Conservation (phyloP, 1,139 yeast species). For the Scheffersomyces illinoinensis region DNA sequence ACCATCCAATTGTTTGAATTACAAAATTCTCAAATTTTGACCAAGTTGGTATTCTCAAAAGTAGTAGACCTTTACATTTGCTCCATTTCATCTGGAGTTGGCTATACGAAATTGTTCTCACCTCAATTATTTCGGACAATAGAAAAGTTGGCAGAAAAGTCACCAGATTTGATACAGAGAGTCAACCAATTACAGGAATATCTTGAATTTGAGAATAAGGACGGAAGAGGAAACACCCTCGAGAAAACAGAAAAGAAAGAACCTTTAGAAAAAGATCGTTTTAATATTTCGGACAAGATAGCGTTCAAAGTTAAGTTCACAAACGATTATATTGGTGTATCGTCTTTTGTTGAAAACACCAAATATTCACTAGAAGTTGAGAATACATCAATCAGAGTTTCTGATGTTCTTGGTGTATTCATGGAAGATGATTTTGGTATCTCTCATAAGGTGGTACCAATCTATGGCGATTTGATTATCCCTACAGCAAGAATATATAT, state of each 20-base stretch:
- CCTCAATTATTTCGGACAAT: slow-evolving; percentile 30
- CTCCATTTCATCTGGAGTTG: slow-evolving; percentile 24
- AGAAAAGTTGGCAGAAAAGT: slow-evolving; percentile 12
- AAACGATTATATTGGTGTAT: slow-evolving; percentile 40
- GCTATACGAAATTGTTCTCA: slow-evolving; percentile 32
- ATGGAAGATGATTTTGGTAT: background rate
- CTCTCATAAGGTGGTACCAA: slow-evolving; percentile 18
- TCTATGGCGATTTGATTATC: slow-evolving; percentile 39
- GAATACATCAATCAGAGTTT: slow-evolving; percentile 18
- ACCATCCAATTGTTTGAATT: slow-evolving; percentile 22
- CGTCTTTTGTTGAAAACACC: slow-evolving; percentile 32
- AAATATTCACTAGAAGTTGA: slow-evolving; percentile 38
- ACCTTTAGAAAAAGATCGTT: background rate
- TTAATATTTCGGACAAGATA: slow-evolving; percentile 7
- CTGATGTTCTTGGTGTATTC: slow-evolving; percentile 18
- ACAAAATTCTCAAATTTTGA: slow-evolving; percentile 31
- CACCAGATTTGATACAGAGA: background rate
- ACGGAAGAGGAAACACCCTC: background rate
- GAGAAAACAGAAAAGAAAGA: background rate
- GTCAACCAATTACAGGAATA: background rate
- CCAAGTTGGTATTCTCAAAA: slow-evolving; percentile 18
- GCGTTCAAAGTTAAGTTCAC: slow-evolving; percentile 28
- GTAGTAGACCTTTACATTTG: slow-evolving; percentile 18
- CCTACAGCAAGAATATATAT: slow-evolving; percentile 45
- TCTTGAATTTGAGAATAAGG: background rate